A percentile compares a stretch with the other conserved stretches of the same genome.
These are phyloP conservation scores for Leptographium radiaticola DNA, from an alignment of 2,329 filamentous ascomycete species.

Conservation along the genomic window DNA sequence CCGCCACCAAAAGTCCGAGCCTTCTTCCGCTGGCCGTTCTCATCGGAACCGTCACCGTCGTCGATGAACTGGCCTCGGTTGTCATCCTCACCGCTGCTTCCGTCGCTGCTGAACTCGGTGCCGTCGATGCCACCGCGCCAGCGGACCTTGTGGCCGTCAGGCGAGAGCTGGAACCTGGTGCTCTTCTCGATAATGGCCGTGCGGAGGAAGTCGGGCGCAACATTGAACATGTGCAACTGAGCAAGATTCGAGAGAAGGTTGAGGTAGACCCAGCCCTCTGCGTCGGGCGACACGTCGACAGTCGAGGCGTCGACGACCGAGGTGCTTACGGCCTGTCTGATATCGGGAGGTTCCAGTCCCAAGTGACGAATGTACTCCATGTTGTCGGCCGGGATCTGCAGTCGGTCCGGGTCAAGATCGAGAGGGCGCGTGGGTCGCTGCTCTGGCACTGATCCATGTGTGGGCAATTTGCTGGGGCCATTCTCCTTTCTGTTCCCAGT, in stretches of 20 bases:
- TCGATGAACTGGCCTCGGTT: constrained; percentile 35
- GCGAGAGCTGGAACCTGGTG: constrained; percentile 62
- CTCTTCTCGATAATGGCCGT: constrained; percentile 58
- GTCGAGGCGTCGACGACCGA: constrained; percentile 19
- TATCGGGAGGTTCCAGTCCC: constrained; percentile 49
- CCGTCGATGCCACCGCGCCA: constrained; percentile 60
- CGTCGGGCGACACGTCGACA: constrained; percentile 42
- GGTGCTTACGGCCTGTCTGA: constrained; percentile 22
- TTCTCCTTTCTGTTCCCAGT: constrained; percentile 10
- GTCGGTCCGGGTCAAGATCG: constrained; percentile 67
- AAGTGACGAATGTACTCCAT: constrained; percentile 68
- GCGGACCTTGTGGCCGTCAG: constrained; percentile 64
- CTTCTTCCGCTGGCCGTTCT: constrained; percentile 29
- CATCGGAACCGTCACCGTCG: constrained; percentile 30
- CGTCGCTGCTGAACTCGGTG: constrained; percentile 54
- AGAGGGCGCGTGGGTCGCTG: constrained; percentile 66
- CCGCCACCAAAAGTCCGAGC: constrained; percentile 27
- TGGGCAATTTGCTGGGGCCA: constrained; percentile 22
- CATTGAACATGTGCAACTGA: constrained; percentile 73
- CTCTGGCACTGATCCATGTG: constrained; percentile 33
- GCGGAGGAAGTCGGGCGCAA: constrained; percentile 65
- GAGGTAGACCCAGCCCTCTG: constrained; percentile 69
- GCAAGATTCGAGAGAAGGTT: constrained; percentile 72
- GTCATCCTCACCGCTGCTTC: constrained; percentile 32
- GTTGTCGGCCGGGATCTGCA: constrained; percentile 63